Evolutionary conservation across 176 grass and related monocot genomes (phyloP).

Genomic region (Aegilops bicornis): DNA sequence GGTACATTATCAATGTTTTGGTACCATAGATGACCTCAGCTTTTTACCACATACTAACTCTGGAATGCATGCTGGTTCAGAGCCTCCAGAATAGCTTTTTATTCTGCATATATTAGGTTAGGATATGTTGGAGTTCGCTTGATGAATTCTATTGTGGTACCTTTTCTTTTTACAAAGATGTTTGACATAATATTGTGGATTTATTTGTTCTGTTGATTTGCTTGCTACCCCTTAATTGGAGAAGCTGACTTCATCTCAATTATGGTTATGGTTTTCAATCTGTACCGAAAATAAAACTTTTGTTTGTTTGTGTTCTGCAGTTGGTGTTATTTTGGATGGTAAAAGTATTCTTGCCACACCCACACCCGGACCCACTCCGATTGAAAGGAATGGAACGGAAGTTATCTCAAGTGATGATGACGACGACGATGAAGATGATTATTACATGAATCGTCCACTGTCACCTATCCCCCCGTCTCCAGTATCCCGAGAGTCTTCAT

Average conservation of each 20-base stretch:
- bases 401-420: slow-evolving; percentile 52
- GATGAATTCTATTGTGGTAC: background rate
- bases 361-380: background rate
- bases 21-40: background rate
- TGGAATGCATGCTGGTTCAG: background rate
- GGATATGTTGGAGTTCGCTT: background rate
- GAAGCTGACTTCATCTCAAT: background rate
- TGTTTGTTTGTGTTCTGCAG: slow-evolving; percentile 35
- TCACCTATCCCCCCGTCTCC: slow-evolving; percentile 55
- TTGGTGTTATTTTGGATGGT: slow-evolving; percentile 53
- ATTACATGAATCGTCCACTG: slow-evolving; percentile 48
- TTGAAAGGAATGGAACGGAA: slow-evolving; percentile 44
- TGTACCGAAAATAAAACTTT: slow-evolving; percentile 20
- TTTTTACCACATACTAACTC: background rate
- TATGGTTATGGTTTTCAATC: background rate
- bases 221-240: background rate
- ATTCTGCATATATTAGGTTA: slow-evolving; percentile 15
- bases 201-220: slow-evolving; percentile 5
- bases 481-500: slow-evolving; percentile 64
- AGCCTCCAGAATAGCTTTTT: slow-evolving; percentile 14
- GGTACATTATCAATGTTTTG: background rate
- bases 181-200: background rate
- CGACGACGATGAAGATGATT: slow-evolving; percentile 45
- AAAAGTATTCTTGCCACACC: slow-evolving; percentile 24
- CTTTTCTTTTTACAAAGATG: background rate